Evolutionary conservation across 257 asterid species (phyloP).

Genomic region (Nicotiana tabacum): DNA sequence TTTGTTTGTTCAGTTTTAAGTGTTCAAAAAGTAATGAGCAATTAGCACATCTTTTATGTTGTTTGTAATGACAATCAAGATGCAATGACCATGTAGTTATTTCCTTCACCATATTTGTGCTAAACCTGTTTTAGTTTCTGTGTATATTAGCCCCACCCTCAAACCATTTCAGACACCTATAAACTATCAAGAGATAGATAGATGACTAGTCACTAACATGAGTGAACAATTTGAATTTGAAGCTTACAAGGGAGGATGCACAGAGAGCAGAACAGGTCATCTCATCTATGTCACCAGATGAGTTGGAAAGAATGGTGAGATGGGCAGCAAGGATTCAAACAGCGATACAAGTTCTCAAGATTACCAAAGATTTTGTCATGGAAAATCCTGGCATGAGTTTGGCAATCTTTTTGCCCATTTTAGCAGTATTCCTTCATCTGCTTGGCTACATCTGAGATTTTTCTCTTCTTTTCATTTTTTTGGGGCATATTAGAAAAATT

Average conservation of each 20-base stretch:
- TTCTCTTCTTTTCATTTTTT: background rate
- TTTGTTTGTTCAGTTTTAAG: background rate
- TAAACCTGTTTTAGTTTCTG: background rate
- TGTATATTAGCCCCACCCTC: background rate
- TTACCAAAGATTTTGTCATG: constrained; percentile 7
- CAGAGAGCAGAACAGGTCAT: background rate
- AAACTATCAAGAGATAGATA: background rate
- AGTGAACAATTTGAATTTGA: constrained; percentile 12
- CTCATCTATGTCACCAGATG: constrained; percentile 7
- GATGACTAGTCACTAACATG: background rate
- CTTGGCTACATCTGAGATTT: constrained; percentile 1
- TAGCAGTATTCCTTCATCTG: constrained; percentile 5
- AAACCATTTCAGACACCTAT: background rate
- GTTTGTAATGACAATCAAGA: background rate
- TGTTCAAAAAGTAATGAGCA: background rate
- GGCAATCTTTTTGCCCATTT: constrained; percentile 1
- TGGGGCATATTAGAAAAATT: background rate
- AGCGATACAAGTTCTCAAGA: background rate
- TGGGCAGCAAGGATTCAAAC: constrained; percentile 15
- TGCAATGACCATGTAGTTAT: background rate
- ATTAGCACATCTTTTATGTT: background rate
- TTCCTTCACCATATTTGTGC: background rate
- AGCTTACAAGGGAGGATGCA: constrained; percentile 12
- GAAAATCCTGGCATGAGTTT: constrained; percentile 7
- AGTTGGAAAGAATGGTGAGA: constrained; percentile 9